Evolutionary conservation across 2,329 filamentous ascomycete species (phyloP).

Genomic region (Xylaria hypoxylon): DNA sequence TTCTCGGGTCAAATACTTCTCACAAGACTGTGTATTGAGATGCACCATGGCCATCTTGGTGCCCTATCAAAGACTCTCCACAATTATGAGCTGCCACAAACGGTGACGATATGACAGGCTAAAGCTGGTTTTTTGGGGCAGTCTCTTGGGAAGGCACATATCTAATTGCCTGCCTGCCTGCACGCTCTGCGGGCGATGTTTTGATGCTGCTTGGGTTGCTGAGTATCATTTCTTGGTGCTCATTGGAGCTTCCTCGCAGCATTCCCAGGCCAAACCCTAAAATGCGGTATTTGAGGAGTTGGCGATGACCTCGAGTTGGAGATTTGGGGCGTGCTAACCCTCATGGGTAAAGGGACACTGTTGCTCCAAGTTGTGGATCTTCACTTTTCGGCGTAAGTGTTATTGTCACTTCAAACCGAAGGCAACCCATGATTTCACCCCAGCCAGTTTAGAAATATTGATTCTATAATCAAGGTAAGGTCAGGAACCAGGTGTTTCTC

Average conservation of each 20-base stretch:
- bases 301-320: conserved; percentile 38
- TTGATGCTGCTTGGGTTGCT: conserved; percentile 6
- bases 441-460: neutral
- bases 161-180: neutral
- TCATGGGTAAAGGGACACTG: conserved; percentile 10
- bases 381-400: conserved; percentile 8
- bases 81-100: conserved; percentile 12
- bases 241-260: conserved; percentile 4
- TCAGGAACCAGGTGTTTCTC: neutral
- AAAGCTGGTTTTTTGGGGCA: conserved; percentile 1
- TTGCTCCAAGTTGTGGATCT: conserved; percentile 36
- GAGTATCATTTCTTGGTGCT: neutral
- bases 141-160: neutral
- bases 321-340: conserved; percentile 16
- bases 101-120: neutral
- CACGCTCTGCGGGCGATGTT: neutral
- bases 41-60: conserved; percentile 9
- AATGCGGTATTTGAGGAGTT: conserved; percentile 23
- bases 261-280: conserved; percentile 11
- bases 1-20: conserved; percentile 3
- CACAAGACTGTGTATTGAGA: conserved; percentile 1
- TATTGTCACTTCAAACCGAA: conserved; percentile 3
- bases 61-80: neutral
- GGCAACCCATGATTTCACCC: conserved; percentile 6
- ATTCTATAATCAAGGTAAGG: conserved; percentile 16